A percentile compares a stretch with the other conserved stretches of the same genome.
Conservation (phyloP, 441 rosid species). For the Pelargonium australe region DNA sequence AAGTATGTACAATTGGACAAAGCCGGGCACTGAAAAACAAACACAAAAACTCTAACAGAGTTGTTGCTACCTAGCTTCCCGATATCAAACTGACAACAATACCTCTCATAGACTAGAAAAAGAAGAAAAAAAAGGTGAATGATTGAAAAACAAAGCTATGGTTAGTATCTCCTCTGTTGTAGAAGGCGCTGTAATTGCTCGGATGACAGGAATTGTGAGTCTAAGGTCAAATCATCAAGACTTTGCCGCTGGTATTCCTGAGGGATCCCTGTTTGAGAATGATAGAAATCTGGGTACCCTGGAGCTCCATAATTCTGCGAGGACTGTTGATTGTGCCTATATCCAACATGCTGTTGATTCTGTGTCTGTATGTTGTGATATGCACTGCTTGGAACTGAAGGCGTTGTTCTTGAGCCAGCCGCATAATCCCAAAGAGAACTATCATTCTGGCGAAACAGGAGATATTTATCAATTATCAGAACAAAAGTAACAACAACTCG, state of each 20-base stretch:
- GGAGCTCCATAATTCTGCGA: constrained; percentile 24
- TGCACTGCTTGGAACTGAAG: constrained; percentile 18
- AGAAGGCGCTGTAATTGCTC: constrained; percentile 25
- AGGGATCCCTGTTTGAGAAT: constrained; percentile 21
- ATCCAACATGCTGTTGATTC: constrained; percentile 24
- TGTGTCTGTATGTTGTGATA: constrained; percentile 20
- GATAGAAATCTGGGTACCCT: constrained; percentile 13
- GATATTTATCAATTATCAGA: background rate
- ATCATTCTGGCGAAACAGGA: constrained; percentile 25
- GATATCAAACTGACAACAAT: constrained; percentile 16
- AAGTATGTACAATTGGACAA: constrained; percentile 29
- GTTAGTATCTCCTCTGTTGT: constrained; percentile 22
- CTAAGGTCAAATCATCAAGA: constrained; percentile 13
- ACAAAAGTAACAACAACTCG: background rate
- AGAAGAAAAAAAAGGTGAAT: background rate
- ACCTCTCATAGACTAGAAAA: background rate
- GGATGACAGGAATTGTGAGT: constrained; percentile 19
- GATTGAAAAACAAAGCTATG: background rate
- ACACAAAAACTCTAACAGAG: background rate
- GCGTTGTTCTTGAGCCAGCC: constrained; percentile 20
- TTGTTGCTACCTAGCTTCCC: constrained; percentile 17
- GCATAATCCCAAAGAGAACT: constrained; percentile 22
- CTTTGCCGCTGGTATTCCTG: constrained; percentile 24
- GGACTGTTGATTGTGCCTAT: constrained; percentile 28
- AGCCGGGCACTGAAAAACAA: constrained; percentile 19